Evolutionary conservation across 2,329 filamentous ascomycete genomes (phyloP).

Genomic region (Fusarium sp.): DNA sequence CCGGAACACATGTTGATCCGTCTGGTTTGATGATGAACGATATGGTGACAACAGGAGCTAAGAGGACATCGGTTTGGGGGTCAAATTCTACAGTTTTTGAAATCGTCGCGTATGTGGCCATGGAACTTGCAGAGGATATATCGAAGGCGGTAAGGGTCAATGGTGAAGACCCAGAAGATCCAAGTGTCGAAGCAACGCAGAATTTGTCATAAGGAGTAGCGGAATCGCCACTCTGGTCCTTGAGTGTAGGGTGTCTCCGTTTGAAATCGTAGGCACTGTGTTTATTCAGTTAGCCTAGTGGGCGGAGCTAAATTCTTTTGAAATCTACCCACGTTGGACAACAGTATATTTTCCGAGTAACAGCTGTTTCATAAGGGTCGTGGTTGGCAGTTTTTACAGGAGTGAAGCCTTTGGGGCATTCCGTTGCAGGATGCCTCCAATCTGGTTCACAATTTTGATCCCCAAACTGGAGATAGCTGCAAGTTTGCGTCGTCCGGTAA

Average conservation of each 20-base stretch:
- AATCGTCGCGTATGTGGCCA: not conserved
- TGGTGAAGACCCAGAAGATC: not conserved
- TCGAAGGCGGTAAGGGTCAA: not conserved
- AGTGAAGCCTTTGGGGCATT: not conserved
- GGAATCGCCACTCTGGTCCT: not conserved
- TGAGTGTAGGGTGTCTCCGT: not conserved
- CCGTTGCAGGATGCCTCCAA: not conserved
- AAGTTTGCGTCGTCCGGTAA: not conserved
- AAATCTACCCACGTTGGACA: not conserved
- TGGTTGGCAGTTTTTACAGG: not conserved
- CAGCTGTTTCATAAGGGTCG: rapidly evolving
- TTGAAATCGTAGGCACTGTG: not conserved
- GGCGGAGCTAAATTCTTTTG: not conserved
- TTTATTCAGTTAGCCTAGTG: not conserved
- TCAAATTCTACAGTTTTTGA: not conserved
- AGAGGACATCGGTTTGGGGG: not conserved
- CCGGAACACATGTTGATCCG: not conserved
- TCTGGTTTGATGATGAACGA: not conserved
- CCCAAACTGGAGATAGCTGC: not conserved
- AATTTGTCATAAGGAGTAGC: not conserved
- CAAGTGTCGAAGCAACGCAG: not conserved
- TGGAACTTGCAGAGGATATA: not conserved
- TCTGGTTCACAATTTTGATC: not conserved
- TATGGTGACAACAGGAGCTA: not conserved
- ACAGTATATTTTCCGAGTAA: not conserved